These are phyloP conservation scores for Penicillium cosmopolitanum DNA, from an alignment of 495 filamentous ascomycete genomes.

Conservation along the genomic window DNA sequence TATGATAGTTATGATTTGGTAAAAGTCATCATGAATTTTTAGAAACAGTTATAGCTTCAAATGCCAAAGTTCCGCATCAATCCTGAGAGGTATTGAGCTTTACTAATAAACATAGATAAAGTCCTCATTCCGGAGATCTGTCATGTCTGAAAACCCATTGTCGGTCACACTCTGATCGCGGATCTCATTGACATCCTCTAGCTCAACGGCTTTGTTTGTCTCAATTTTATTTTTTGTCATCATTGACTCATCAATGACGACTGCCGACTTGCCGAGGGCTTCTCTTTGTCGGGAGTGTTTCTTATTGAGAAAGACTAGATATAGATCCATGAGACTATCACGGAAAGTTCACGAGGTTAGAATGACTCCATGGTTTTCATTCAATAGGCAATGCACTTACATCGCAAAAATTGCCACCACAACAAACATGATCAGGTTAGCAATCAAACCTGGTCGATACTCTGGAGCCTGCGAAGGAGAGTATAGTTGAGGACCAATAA, in stretches of 20 bases:
- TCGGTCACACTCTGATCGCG: slow-evolving; percentile 8
- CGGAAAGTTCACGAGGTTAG: not conserved
- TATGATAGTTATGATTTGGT: too few relatives aligned
- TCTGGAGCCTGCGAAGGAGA: slow-evolving; percentile 26
- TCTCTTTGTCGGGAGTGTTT: slow-evolving; percentile 47
- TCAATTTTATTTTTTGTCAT: slow-evolving; percentile 15
- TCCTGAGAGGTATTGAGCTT: too few relatives aligned
- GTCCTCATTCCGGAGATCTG: slow-evolving; percentile 34
- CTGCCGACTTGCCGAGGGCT: slow-evolving; percentile 33
- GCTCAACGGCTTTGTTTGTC: slow-evolving; percentile 20
- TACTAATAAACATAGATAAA: slow-evolving; percentile 34
- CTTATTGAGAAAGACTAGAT: slow-evolving; percentile 53
- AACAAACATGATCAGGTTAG: slow-evolving; percentile 31
- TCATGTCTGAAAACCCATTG: slow-evolving; percentile 31
- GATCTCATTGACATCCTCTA: slow-evolving; percentile 23
- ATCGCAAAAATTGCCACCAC: slow-evolving; percentile 23
- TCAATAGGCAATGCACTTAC: slow-evolving; percentile 13
- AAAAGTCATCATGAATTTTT: too few relatives aligned
- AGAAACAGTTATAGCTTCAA: too few relatives aligned
- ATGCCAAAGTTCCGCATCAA: too few relatives aligned
- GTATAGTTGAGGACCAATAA: slow-evolving; percentile 30
- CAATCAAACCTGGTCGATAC: slow-evolving; percentile 32
- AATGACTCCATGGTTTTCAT: too few relatives aligned
- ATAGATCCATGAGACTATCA: slow-evolving; percentile 32
- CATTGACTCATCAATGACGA: slow-evolving; percentile 29